Evolutionary conservation across 2,329 filamentous ascomycete genomes (phyloP).

Genomic region (Colletotrichum lini): DNA sequence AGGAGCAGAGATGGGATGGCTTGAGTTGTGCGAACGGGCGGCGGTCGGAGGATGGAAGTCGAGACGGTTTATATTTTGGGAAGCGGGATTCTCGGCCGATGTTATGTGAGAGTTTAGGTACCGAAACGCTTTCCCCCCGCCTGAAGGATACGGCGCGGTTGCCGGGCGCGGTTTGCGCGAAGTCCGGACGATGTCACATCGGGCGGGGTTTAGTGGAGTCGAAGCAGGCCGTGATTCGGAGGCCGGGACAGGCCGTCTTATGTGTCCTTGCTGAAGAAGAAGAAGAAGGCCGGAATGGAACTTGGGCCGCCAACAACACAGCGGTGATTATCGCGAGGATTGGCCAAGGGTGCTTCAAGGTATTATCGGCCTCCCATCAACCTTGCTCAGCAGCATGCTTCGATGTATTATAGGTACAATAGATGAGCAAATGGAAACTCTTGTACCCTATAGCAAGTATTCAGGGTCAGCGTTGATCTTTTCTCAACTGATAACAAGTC

Average conservation of each 20-base stretch:
- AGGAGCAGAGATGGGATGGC: conserved; percentile 1
- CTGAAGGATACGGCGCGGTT: neutral
- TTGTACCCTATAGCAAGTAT: no score
- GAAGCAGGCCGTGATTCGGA: neutral
- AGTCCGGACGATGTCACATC: conserved; percentile 34
- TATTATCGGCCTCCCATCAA: no score
- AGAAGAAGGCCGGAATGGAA: no score
- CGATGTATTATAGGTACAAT: no score
- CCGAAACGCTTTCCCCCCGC: conserved; percentile 11
- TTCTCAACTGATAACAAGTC: no score
- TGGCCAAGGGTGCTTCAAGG: no score
- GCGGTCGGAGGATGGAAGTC: neutral
- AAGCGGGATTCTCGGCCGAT: conserved; percentile 1
- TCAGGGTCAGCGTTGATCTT: no score
- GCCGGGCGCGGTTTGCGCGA: neutral
- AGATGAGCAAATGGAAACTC: no score
- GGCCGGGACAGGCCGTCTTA: neutral
- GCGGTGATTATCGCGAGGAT: no score
- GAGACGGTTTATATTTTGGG: neutral
- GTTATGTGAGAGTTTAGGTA: neutral
- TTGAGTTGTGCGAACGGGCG: neutral
- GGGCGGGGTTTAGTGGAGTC: neutral
- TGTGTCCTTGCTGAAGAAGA: neutral
- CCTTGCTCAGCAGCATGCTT: no score
- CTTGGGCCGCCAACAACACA: no score